Conservation (phyloP, 108 stramenopile genomes). For the Thalassiosira profunda region DNA sequence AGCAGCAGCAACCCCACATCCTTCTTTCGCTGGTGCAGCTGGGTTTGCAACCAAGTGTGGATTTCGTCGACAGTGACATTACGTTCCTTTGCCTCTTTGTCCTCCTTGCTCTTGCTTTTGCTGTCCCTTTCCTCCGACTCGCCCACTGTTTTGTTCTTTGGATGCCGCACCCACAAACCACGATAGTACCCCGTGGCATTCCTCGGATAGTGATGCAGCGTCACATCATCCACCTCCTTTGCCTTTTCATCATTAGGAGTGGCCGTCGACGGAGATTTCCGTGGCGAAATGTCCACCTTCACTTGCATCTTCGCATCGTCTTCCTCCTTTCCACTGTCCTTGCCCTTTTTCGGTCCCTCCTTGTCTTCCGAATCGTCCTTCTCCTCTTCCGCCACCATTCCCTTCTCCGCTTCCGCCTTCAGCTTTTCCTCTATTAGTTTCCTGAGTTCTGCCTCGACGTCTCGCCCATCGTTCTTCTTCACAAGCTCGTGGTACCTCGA, state of each 20-base stretch:
- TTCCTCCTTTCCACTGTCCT: background rate
- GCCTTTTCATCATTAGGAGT: background rate
- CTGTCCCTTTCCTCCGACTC: background rate
- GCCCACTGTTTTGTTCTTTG: constrained; percentile 2
- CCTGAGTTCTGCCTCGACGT: constrained; percentile 50
- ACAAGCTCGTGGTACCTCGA: constrained; percentile 58
- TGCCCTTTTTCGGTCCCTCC: background rate
- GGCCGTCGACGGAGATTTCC: background rate
- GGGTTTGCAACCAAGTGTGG: constrained; percentile 24
- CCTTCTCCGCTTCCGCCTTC: constrained; percentile 13
- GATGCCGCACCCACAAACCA: constrained; percentile 69
- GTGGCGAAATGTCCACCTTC: background rate
- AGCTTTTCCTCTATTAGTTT: constrained; percentile 36
- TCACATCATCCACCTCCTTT: constrained; percentile 10
- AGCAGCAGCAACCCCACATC: constrained; percentile 57
- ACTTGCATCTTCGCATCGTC: background rate
- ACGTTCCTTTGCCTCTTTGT: background rate
- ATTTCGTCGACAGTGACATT: constrained; percentile 23
- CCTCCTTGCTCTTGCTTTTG: background rate
- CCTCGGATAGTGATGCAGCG: constrained; percentile 78
- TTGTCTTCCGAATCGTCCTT: background rate
- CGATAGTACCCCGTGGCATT: constrained; percentile 90
- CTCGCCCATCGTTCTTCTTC: constrained; percentile 54
- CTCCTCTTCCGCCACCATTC: constrained; percentile 1
- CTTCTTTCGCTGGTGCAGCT: constrained; percentile 20